Conservation (phyloP, 2,329 filamentous ascomycete species). For the Didymella lethalis region DNA sequence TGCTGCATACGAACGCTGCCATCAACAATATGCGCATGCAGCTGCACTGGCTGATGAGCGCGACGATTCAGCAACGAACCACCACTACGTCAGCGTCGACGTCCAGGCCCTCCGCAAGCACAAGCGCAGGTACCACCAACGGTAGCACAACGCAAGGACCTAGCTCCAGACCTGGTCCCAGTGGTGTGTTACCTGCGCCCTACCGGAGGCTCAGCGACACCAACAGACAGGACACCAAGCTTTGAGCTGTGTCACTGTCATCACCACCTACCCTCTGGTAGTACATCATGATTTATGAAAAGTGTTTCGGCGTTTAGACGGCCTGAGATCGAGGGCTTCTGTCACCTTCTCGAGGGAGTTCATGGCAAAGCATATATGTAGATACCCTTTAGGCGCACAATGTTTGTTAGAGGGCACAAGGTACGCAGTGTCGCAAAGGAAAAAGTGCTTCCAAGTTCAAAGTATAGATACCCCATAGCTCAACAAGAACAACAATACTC, state of each 20-base stretch:
- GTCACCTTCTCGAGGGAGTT: slow-evolving; percentile 20
- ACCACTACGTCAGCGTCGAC: slow-evolving; percentile 38
- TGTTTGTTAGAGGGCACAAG: slow-evolving; percentile 4
- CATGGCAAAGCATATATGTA: slow-evolving; percentile 20
- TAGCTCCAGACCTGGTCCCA: slow-evolving; percentile 32
- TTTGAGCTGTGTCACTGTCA: slow-evolving; percentile 25
- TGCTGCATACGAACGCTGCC: slow-evolving; percentile 67
- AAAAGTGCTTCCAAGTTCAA: slow-evolving; percentile 13
- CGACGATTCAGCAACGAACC: slow-evolving; percentile 58
- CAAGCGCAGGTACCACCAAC: slow-evolving; percentile 30
- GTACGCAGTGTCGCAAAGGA: background rate
- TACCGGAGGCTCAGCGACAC: slow-evolving; percentile 48
- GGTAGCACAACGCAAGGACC: slow-evolving; percentile 39
- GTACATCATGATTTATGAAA: slow-evolving; percentile 31
- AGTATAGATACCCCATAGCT: slow-evolving; percentile 19
- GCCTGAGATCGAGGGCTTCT: background rate
- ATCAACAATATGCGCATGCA: slow-evolving; percentile 67
- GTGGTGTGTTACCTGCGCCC: slow-evolving; percentile 37
- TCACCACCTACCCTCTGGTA: slow-evolving; percentile 4
- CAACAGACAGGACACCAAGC: slow-evolving; percentile 49
- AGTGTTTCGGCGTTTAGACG: slow-evolving; percentile 23
- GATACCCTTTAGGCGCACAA: slow-evolving; percentile 21
- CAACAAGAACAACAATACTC: slow-evolving; percentile 1
- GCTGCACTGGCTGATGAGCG: slow-evolving; percentile 68
- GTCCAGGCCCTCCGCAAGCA: slow-evolving; percentile 35